Evolutionary conservation across 1,284 basidiomycete genomes (phyloP), one percentile per base, ranked within the genome.

Genomic region (Pascua sp.): DNA sequence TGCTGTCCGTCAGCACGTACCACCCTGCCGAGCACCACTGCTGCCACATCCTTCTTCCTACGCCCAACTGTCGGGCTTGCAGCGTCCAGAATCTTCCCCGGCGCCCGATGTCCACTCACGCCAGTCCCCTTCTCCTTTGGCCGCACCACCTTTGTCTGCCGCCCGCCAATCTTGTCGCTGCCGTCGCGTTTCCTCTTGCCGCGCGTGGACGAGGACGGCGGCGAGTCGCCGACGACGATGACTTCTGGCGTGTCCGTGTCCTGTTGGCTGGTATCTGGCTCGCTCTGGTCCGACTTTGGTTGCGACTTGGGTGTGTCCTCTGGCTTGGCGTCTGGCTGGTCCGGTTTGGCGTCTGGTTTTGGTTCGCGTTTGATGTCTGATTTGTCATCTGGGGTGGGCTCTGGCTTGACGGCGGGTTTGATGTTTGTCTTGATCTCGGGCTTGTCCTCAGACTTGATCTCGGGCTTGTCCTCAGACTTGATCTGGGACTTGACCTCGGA

Each of bases 91-190:
- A 36, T 17, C 38, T 1, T n/a, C 24, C 24, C 7, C 24, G 7
- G 4, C 24, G 4, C 24, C 24, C 7, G 4, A 32, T 12, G 3
- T 36, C 8, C n/a, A 60, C 64, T 61, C 45, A 69, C 70, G 4
- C 40, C 64, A 44, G 62, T 64, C 32, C 48, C 50, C 42, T 51
- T 55, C 17, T 65, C 67, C 42, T 64, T 65, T 13, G 56, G 45
- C 49, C 71, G 57, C 1, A 64, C 48, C 2, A 75, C 65, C 54
- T 69, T 69, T 1, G 69, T 75, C 59, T 67, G 69, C 39, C 65
- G 64, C 2, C 72, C 69, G 5, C 66, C 69, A 13, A 55, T 53
- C 39, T 60, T 53, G 43, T 41, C 17, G 11, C 8, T 53, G 38
- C 59, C 51, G 50, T 50, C 50, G 41, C 38, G 42, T 38, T 53